Evolutionary conservation across 1,139 yeast species (phyloP).

Genomic region (Arxiozyma slooffiae): DNA sequence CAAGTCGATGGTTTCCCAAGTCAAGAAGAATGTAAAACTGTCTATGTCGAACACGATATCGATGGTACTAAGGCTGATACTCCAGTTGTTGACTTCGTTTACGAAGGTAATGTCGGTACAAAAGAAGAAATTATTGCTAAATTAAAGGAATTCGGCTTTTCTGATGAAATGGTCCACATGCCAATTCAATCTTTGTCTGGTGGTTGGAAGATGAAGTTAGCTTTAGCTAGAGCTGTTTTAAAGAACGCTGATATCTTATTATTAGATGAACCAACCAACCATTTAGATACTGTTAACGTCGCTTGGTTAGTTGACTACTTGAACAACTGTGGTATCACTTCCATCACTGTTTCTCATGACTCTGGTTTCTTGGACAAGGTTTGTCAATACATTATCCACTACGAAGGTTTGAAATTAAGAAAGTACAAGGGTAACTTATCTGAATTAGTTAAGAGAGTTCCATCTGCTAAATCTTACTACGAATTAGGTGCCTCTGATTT

Average conservation of each 20-base stretch:
- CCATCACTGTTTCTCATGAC: conserved; percentile 97
- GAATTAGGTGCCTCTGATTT: conserved; percentile 96
- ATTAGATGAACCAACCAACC: conserved; percentile 99
- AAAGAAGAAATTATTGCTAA: conserved; percentile 57
- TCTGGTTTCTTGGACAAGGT: conserved; percentile 98
- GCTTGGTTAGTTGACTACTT: conserved; percentile 99
- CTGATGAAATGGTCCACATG: conserved; percentile 83
- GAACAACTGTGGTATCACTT: conserved; percentile 94
- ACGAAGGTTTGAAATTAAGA: conserved; percentile 99
- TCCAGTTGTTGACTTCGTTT: conserved; percentile 82
- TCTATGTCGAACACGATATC: conserved; percentile 98
- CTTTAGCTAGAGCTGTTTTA: conserved; percentile 97
- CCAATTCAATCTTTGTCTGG: conserved; percentile 96
- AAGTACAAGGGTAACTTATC: conserved; percentile 99
- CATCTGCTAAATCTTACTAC: conserved; percentile 97
- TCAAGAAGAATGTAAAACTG: conserved; percentile 96
- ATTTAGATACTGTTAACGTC: conserved; percentile 97
- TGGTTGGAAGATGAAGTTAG: conserved; percentile 99
- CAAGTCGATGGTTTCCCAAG: conserved; percentile 99
- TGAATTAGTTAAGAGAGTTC: conserved; percentile 96
- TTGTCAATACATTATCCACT: conserved; percentile 96
- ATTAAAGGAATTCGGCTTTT: conserved; percentile 82
- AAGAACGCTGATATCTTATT: conserved; percentile 96
- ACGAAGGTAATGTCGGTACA: conserved; percentile 77
- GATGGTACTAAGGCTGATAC: conserved; percentile 97